Conservation (phyloP, 352 stramenopile species). For the Pilasporangium apinafurcum region DNA sequence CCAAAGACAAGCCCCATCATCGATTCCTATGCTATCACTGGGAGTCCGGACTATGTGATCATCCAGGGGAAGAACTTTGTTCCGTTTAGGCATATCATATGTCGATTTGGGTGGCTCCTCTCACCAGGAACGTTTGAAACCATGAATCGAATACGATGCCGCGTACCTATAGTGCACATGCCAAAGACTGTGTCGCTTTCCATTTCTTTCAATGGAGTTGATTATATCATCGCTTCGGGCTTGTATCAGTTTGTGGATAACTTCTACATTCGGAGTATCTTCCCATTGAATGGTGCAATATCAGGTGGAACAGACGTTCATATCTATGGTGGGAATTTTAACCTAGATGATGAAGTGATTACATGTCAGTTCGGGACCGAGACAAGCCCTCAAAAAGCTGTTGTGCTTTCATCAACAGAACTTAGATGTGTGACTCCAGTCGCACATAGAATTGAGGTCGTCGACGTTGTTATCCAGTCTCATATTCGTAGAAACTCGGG, state of each 20-base stretch:
- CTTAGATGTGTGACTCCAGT: conserved; percentile 34
- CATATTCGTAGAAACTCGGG: conserved; percentile 14
- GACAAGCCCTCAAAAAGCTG: conserved; percentile 9
- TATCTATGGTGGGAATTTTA: conserved; percentile 49
- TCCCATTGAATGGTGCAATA: conserved; percentile 36
- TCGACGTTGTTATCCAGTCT: conserved; percentile 28
- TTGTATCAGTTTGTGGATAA: conserved; percentile 29
- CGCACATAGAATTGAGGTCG: conserved; percentile 3
- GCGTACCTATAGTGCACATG: conserved; percentile 20
- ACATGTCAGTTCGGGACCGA: conserved; percentile 37
- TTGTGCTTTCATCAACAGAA: conserved; percentile 29
- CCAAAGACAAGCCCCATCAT: conserved; percentile 8
- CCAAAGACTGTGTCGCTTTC: conserved; percentile 16
- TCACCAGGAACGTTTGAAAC: conserved; percentile 28
- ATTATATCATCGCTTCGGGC: conserved; percentile 27
- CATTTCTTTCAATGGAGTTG: conserved; percentile 63
- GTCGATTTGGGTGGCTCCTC: conserved; percentile 17
- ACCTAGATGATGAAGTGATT: conserved; percentile 23
- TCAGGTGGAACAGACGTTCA: conserved; percentile 59
- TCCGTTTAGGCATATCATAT: conserved; percentile 26
- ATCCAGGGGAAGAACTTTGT: conserved; percentile 43
- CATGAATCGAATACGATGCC: conserved; percentile 25
- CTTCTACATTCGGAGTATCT: conserved; percentile 22
- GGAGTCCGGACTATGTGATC: conserved; percentile 1
- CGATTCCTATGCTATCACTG: neutral